Conservation (phyloP, 192 early-diverging fungal genomes). For the Pilobolus umbonatus region DNA sequence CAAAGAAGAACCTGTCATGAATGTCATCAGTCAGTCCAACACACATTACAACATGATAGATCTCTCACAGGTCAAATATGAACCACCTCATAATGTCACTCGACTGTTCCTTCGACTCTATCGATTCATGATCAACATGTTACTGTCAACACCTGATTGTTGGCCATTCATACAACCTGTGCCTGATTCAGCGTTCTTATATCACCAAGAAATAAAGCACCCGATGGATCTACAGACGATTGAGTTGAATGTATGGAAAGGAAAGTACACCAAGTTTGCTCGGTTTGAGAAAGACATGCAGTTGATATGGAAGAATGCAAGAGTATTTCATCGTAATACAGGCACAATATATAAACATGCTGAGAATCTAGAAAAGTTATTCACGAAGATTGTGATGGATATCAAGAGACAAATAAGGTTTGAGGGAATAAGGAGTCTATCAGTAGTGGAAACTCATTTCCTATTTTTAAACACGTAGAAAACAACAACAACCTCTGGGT, state of each 20-base stretch:
- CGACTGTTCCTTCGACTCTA: slow-evolving; percentile 27
- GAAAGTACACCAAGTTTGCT: slow-evolving; percentile 32
- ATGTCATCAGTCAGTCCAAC: not conserved
- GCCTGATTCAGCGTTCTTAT: slow-evolving; percentile 34
- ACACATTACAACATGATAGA: not conserved
- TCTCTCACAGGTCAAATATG: slow-evolving; percentile 16
- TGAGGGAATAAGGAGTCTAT: not conserved
- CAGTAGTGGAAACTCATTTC: not conserved
- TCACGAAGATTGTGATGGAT: slow-evolving; percentile 25
- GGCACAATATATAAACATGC: slow-evolving; percentile 30
- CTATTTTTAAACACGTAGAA: not conserved
- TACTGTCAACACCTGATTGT: slow-evolving; percentile 30
- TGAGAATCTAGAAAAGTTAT: slow-evolving; percentile 22
- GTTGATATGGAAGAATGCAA: slow-evolving; percentile 45
- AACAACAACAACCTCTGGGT: slow-evolving; percentile 1
- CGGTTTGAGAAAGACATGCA: slow-evolving; percentile 47
- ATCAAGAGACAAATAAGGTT: slow-evolving; percentile 23
- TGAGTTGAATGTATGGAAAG: slow-evolving; percentile 49
- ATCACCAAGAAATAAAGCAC: slow-evolving; percentile 42
- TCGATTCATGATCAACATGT: slow-evolving; percentile 31
- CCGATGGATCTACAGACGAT: slow-evolving; percentile 52
- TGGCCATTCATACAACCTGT: slow-evolving; percentile 39
- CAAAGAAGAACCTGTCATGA: not conserved
- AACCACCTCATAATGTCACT: slow-evolving; percentile 19
- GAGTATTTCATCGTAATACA: slow-evolving; percentile 29